phyloP scores from a whole-genome alignment of 2,329 filamentous ascomycete species.

The Phaeosphaeriaceae sp. region DNA sequence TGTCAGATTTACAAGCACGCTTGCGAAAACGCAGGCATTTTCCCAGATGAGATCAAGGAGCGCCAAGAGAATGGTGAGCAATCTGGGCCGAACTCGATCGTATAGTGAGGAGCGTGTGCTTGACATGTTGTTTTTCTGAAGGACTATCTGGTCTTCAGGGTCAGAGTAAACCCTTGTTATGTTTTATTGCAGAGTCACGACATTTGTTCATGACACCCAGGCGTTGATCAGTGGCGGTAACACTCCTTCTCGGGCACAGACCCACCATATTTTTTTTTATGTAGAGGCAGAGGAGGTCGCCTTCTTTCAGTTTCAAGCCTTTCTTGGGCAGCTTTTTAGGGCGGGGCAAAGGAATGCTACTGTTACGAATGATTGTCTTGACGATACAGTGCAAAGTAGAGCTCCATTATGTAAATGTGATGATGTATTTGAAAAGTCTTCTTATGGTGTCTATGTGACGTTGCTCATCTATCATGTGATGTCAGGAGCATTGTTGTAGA shows the following conservation, averaged over 20 bases:
- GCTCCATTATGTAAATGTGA: too few relatives aligned
- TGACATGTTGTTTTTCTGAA: not conserved
- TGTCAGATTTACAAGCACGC: conserved; percentile 75
- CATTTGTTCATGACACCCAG: conserved; percentile 9
- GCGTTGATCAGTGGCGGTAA: conserved; percentile 29
- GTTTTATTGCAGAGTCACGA: too few relatives aligned
- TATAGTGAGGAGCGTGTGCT: not conserved
- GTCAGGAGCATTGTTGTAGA: too few relatives aligned
- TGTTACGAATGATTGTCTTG: conserved; percentile 13
- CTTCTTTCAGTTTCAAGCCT: conserved; percentile 9
- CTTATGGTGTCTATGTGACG: too few relatives aligned
- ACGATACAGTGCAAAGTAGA: conserved; percentile 3
- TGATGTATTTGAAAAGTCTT: too few relatives aligned
- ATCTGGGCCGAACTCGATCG: conserved; percentile 40
- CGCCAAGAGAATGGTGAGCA: conserved; percentile 47
- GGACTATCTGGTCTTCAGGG: not conserved
- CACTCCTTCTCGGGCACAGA: conserved; percentile 22
- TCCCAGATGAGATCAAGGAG: conserved; percentile 50
- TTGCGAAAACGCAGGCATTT: conserved; percentile 49
- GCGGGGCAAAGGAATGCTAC: not conserved
- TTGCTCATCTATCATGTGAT: too few relatives aligned
- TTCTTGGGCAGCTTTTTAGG: not conserved
- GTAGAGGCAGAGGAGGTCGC: conserved; percentile 14
- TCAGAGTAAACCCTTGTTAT: not conserved
- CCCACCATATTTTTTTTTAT: conserved; percentile 12